Conservation (phyloP, 352 stramenopile species). For the Globisporangium nunn region DNA sequence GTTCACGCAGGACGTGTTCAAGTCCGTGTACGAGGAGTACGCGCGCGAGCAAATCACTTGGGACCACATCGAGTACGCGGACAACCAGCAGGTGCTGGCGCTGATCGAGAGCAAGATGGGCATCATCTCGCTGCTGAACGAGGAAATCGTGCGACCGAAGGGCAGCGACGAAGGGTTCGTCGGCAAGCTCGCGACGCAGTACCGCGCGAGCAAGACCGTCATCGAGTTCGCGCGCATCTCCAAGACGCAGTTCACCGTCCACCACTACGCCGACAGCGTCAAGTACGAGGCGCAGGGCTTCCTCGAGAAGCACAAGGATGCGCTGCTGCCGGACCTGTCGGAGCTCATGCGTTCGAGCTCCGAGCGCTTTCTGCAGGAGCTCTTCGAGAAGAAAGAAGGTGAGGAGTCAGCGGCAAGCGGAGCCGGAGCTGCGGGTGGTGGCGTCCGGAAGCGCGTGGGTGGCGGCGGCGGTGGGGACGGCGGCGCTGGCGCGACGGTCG, state of each 20-base stretch:
- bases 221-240: constrained; percentile 66
- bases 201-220: constrained; percentile 42
- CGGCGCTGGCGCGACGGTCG: constrained; percentile 37
- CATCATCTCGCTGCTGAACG: constrained; percentile 77
- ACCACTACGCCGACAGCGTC: constrained; percentile 92
- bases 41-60: constrained; percentile 62
- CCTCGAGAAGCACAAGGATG: constrained; percentile 93
- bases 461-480: constrained; percentile 19
- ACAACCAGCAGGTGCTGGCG: constrained; percentile 72
- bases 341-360: constrained; percentile 52
- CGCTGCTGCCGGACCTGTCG: constrained; percentile 88
- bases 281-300: constrained; percentile 89
- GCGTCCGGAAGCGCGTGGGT: constrained; percentile 13
- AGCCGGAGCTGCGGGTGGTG: constrained; percentile 1
- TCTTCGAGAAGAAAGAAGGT: constrained; percentile 38
- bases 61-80: constrained; percentile 72
- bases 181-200: constrained; percentile 42
- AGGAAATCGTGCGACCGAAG: constrained; percentile 77
- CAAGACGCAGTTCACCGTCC: constrained; percentile 86
- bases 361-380: constrained; percentile 40
- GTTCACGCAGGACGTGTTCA: constrained; percentile 90
- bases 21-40: constrained; percentile 67
- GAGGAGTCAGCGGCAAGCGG: neutral
- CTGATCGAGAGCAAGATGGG: constrained; percentile 75
- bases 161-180: constrained; percentile 66